Conservation (phyloP, 345 rosid genomes). For the Kernera saxatilis region DNA sequence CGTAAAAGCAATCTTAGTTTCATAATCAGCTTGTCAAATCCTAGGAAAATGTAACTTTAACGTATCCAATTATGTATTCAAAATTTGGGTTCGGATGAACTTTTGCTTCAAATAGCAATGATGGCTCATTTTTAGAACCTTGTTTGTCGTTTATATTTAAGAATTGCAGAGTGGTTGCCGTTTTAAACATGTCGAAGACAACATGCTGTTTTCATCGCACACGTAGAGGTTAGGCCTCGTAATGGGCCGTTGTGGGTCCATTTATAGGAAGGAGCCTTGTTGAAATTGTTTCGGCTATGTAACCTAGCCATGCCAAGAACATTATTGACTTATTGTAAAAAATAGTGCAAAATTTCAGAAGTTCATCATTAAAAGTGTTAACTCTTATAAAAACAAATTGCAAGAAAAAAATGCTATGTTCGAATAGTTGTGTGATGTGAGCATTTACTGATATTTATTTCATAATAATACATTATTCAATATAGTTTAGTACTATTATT, state of each 20-base stretch:
- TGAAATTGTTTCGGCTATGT: not conserved
- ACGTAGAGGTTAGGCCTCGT: not conserved
- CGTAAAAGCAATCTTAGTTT: conserved; percentile 13
- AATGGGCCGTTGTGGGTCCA: not conserved
- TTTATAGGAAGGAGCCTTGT: not conserved
- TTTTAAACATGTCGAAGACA: not conserved
- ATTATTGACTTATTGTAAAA: not conserved
- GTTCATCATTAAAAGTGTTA: not conserved
- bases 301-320: not conserved
- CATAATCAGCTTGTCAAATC: conserved; percentile 3
- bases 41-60: not conserved
- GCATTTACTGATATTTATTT: not conserved
- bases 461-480: too few relatives aligned
- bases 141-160: conserved; percentile 2
- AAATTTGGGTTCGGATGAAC: not conserved
- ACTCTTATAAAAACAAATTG: not conserved
- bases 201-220: conserved; percentile 7
- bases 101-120: not conserved
- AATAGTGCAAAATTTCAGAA: not conserved
- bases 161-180: conserved; percentile 5
- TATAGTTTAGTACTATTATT: too few relatives aligned
- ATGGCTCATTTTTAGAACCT: not conserved
- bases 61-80: conserved; percentile 12
- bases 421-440: not conserved
- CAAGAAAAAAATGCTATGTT: not conserved